These are phyloP conservation scores for Penicillium decumbens DNA, from an alignment of 2,329 filamentous ascomycete species.

Conservation along the genomic window DNA sequence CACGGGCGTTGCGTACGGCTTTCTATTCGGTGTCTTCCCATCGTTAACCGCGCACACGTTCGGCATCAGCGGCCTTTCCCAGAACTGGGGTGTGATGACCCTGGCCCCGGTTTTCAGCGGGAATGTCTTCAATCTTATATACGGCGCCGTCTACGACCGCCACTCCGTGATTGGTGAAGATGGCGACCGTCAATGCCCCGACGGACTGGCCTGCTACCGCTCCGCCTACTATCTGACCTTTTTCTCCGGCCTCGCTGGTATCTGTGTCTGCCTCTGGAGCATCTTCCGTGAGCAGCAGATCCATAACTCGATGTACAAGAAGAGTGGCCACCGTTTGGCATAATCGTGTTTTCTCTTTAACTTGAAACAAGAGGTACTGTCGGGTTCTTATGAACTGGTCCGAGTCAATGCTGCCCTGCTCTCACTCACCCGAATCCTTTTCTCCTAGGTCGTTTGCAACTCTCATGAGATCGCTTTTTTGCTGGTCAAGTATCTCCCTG, in stretches of 20 bases:
- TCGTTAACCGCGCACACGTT: slow-evolving; percentile 87
- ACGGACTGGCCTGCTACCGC: slow-evolving; percentile 76
- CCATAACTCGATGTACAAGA: slow-evolving; percentile 24
- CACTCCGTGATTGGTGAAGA: slow-evolving; percentile 66
- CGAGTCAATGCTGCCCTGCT: not conserved
- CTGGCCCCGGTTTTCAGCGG: slow-evolving; percentile 80
- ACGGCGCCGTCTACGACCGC: slow-evolving; percentile 75
- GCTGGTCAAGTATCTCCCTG: not conserved
- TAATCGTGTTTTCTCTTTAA: slow-evolving; percentile 9
- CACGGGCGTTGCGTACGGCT: slow-evolving; percentile 85
- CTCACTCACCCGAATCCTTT: not conserved
- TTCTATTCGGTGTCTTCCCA: slow-evolving; percentile 90
- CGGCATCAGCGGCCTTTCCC: slow-evolving; percentile 78
- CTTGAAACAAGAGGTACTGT: not conserved
- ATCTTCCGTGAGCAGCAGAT: slow-evolving; percentile 40
- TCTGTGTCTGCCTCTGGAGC: slow-evolving; percentile 61
- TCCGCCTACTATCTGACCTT: slow-evolving; percentile 77
- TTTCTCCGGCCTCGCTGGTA: slow-evolving; percentile 63
- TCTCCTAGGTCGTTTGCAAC: not conserved
- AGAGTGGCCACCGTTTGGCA: slow-evolving; percentile 32
- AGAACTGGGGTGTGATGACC: slow-evolving; percentile 97
- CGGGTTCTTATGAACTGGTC: not conserved
- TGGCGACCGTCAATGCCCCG: slow-evolving; percentile 68
- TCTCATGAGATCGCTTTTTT: not conserved
- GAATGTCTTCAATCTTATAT: slow-evolving; percentile 89